Conservation (phyloP, 2,329 filamentous ascomycete genomes). For the Ceratocystis smalleyi region DNA sequence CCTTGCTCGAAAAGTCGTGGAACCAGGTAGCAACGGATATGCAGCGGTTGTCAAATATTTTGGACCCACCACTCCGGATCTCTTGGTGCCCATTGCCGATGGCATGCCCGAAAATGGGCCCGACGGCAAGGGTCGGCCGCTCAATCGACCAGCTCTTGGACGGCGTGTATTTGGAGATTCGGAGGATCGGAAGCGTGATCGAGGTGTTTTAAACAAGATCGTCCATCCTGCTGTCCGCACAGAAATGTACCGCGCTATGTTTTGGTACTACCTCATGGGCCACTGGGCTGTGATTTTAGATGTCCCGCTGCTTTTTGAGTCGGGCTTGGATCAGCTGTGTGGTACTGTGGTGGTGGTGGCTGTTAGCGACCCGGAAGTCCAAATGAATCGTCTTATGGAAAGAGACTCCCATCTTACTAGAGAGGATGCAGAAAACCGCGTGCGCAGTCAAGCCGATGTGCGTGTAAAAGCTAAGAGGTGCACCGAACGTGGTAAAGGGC, state of each 20-base stretch:
- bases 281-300: constrained; percentile 85
- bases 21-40: constrained; percentile 78
- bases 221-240: constrained; percentile 79
- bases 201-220: constrained; percentile 69
- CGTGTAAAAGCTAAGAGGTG: constrained; percentile 65
- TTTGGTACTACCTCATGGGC: constrained; percentile 58
- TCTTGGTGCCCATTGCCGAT: constrained; percentile 48
- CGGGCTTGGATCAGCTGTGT: constrained; percentile 68
- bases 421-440: constrained; percentile 79
- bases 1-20: constrained; percentile 82
- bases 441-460: constrained; percentile 75
- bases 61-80: constrained; percentile 64
- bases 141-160: constrained; percentile 78
- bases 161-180: constrained; percentile 70
- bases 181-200: constrained; percentile 53
- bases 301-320: constrained; percentile 83
- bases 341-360: constrained; percentile 77
- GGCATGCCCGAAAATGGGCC: constrained; percentile 39
- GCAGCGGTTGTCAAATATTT: constrained; percentile 70
- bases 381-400: constrained; percentile 63
- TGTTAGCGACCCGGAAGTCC: constrained; percentile 60
- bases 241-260: constrained; percentile 63
- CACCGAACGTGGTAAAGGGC: constrained; percentile 45
- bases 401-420: constrained; percentile 62
- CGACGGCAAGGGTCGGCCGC: constrained; percentile 49